A percentile compares a stretch with the other conserved stretches of the same genome.
Conservation (phyloP, 495 filamentous ascomycete genomes). For the Thozetella sp. region DNA sequence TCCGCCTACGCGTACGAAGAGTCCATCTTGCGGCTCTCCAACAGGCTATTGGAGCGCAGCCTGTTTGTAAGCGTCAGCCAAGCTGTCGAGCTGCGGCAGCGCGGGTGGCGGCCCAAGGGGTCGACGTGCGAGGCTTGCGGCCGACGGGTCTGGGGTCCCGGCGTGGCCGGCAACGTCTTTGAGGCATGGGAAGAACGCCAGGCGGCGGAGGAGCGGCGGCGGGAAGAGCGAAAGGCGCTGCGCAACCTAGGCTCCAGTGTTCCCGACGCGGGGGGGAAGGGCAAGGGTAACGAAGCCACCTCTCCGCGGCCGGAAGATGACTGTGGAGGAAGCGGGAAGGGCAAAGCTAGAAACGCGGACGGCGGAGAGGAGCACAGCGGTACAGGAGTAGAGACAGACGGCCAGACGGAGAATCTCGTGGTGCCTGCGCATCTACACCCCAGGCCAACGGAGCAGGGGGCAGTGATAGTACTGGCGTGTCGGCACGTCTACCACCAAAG, state of each 20-base stretch:
- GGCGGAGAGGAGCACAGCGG: conserved; percentile 1
- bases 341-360: background rate
- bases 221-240: conserved; percentile 26
- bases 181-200: conserved; percentile 76
- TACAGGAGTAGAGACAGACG: conserved; percentile 13
- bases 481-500: conserved; percentile 64
- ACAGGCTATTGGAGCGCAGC: conserved; percentile 84
- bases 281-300: conserved; percentile 25
- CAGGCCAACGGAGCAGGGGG: conserved; percentile 20
- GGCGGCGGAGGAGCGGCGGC: conserved; percentile 39
- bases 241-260: conserved; percentile 25
- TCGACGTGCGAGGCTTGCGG: conserved; percentile 88
- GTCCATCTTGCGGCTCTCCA: conserved; percentile 81
- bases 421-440: background rate
- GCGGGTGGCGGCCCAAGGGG: conserved; percentile 85
- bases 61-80: conserved; percentile 83
- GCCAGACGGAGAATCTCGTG: background rate
- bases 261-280: conserved; percentile 30
- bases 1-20: conserved; percentile 94
- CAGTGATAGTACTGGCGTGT: conserved; percentile 62
- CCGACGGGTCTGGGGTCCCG: conserved; percentile 85
- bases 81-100: conserved; percentile 73
- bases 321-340: conserved; percentile 14
- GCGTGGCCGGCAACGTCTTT: conserved; percentile 76
- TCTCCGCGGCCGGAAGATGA: conserved; percentile 11